Evolutionary conservation across 2,329 filamentous ascomycete species (phyloP), one percentile per base, ranked within the genome.

Genomic region (Nemania abortiva): DNA sequence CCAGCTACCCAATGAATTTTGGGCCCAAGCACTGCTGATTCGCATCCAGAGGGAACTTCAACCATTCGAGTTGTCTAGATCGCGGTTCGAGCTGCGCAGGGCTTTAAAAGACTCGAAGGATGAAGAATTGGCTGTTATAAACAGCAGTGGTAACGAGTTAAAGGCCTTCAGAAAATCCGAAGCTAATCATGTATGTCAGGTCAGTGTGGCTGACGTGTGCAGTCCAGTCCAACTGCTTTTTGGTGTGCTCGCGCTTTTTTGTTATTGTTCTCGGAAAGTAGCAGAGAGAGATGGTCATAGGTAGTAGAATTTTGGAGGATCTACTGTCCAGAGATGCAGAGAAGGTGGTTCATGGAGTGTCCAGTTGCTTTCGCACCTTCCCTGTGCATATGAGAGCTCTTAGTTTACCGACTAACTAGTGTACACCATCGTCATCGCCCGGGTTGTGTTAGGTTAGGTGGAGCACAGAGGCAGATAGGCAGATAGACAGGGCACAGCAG

Each of bases 301-400:
- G 45, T 20, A 24, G 56, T 42, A 39, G 4, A 34, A 24, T 24
- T 5, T 55, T 56, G 61, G 57, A 31, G 60, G 59, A 50, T 52
- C 39, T 61, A 59, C 34, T 66, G 63, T 62, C 62, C 31, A 47
- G 11, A 62, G 29, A 49, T 52, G 42, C 34, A 24, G 24, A 56
- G 42, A 54, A 56, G 42, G 27, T 37, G 34, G 34, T 37, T 37
- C 34, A 37, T 37, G 7, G 7, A 37, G 34, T 37, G 34, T 6
- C 34, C 34, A 9, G 55, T 68, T 61, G 54, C 20, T 49, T 54
- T 29, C 54, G 60, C 34, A 61, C 56, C 60, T 64, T 45, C 34
- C 63, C 62, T 70, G 61, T 34, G 60, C 49, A 50, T 60, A 49
- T 49, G 66, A 67, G 68, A 67, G 59, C 29, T 66, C 54, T 27